Evolutionary conservation across 345 rosid genomes (phyloP).

Genomic region (Gossypium mustelinum): DNA sequence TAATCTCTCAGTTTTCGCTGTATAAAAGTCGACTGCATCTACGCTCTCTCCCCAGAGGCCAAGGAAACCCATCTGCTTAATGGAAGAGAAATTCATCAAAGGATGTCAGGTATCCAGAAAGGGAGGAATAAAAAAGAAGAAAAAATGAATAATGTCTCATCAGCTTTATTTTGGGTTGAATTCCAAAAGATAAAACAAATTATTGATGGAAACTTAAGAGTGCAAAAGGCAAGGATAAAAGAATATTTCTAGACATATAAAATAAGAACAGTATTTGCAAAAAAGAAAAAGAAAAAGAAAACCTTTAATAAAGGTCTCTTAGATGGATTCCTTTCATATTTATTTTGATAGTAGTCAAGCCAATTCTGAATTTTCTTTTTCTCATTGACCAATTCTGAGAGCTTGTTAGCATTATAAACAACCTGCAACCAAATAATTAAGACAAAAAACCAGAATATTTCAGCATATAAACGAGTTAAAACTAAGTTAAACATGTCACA

Average conservation of each 20-base stretch:
- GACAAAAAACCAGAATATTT: background rate
- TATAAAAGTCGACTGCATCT: slow-evolving; percentile 72
- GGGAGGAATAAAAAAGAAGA: background rate
- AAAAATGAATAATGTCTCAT: background rate
- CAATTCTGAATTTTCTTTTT: slow-evolving; percentile 71
- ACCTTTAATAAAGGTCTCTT: slow-evolving; percentile 61
- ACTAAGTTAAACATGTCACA: background rate
- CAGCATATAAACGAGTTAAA: background rate
- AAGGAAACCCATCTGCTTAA: slow-evolving; percentile 62
- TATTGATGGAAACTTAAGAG: background rate
- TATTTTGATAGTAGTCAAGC: slow-evolving; percentile 81
- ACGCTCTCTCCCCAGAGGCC: slow-evolving; percentile 64
- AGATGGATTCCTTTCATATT: slow-evolving; percentile 57
- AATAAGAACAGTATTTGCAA: background rate
- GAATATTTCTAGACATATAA: background rate
- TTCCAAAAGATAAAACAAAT: background rate
- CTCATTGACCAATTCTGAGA: slow-evolving; percentile 54
- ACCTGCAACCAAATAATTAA: slow-evolving; percentile 42
- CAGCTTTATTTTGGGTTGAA: background rate
- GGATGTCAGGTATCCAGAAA: slow-evolving; percentile 14
- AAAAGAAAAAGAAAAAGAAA: background rate
- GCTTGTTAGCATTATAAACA: slow-evolving; percentile 69
- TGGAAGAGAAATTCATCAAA: slow-evolving; percentile 12
- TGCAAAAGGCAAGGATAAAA: background rate
- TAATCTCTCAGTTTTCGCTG: slow-evolving; percentile 53